Percentiles rank a stretch among this genome's conserved stretches.
Evolutionary conservation across 371 early-diverging fungal species (phyloP).

Genomic region (Mortierella sp.): DNA sequence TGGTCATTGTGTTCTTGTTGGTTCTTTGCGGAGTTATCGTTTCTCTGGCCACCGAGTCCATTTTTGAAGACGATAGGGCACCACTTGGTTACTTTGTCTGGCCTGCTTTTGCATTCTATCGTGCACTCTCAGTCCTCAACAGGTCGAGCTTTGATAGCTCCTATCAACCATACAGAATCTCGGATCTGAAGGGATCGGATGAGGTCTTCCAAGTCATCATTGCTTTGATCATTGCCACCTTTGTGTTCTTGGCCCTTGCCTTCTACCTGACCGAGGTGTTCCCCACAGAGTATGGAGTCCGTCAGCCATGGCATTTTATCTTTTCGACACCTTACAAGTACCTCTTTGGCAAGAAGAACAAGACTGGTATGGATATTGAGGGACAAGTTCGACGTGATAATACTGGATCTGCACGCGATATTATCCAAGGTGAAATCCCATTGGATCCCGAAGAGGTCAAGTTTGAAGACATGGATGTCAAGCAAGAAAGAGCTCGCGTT

Average conservation of each 20-base stretch:
- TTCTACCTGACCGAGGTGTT: slow-evolving; percentile 64
- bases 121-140: slow-evolving; percentile 62
- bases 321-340: slow-evolving; percentile 58
- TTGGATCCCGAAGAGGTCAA: slow-evolving; percentile 53
- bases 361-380: slow-evolving; percentile 21
- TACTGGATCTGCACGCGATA: slow-evolving; percentile 33
- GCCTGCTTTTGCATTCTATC: slow-evolving; percentile 83
- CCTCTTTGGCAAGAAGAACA: slow-evolving; percentile 38
- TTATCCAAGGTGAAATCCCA: slow-evolving; percentile 46
- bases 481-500: slow-evolving; percentile 63
- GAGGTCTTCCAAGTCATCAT: slow-evolving; percentile 62
- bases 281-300: slow-evolving; percentile 72
- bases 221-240: slow-evolving; percentile 59
- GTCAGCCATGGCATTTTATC: slow-evolving; percentile 73
- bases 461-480: slow-evolving; percentile 72
- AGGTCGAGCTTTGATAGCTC: slow-evolving; percentile 47
- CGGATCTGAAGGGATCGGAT: slow-evolving; percentile 55
- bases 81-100: slow-evolving; percentile 68
- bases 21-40: slow-evolving; percentile 71
- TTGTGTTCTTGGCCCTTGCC: slow-evolving; percentile 61
- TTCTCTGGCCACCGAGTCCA: slow-evolving; percentile 56
- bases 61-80: slow-evolving; percentile 48
- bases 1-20: slow-evolving; percentile 65
- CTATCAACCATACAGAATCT: slow-evolving; percentile 55
- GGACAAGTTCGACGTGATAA: slow-evolving; percentile 30